Conservation (phyloP, 2,329 filamentous ascomycete species). For the Diaporthe nobilis region DNA sequence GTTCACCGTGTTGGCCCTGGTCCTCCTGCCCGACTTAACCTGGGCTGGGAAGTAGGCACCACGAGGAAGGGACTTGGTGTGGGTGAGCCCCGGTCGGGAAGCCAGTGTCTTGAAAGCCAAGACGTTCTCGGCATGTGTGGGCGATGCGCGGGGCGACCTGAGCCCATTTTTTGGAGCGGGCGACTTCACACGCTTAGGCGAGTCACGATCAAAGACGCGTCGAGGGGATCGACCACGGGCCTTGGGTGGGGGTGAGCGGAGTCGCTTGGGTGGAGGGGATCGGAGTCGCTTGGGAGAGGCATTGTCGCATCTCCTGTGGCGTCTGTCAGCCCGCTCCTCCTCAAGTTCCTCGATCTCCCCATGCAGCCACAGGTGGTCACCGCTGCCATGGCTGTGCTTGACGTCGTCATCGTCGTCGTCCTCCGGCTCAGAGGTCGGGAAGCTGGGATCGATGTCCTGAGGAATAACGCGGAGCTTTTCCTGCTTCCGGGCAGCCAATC, state of each 20-base stretch:
- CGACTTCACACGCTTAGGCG: conserved; percentile 79
- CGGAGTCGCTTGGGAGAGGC: conserved; percentile 74
- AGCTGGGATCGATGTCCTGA: conserved; percentile 98
- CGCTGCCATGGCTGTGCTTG: conserved; percentile 72
- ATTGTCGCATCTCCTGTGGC: conserved; percentile 64
- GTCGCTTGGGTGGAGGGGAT: conserved; percentile 65
- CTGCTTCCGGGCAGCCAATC: conserved; percentile 83
- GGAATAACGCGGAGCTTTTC: conserved; percentile 87
- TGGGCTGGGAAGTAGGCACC: conserved; percentile 79
- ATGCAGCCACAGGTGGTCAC: conserved; percentile 78
- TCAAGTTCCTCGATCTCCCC: conserved; percentile 78
- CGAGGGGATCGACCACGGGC: conserved; percentile 68
- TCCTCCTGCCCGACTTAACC: conserved; percentile 53
- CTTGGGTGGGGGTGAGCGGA: conserved; percentile 66
- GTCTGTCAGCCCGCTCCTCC: conserved; percentile 66
- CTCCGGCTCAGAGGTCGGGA: conserved; percentile 94
- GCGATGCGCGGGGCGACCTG: conserved; percentile 63
- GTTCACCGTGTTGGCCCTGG: conserved; percentile 49
- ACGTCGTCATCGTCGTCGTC: conserved; percentile 83
- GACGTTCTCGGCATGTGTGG: conserved; percentile 57
- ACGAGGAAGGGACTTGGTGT: conserved; percentile 90
- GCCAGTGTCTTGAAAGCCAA: conserved; percentile 61
- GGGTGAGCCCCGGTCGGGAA: conserved; percentile 76
- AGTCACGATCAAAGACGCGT: conserved; percentile 75
- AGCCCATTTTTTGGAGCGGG: conserved; percentile 74